Evolutionary conservation across 192 early-diverging fungal species (phyloP), one percentile per base, ranked within the genome.

Genomic region (Backusella circina): DNA sequence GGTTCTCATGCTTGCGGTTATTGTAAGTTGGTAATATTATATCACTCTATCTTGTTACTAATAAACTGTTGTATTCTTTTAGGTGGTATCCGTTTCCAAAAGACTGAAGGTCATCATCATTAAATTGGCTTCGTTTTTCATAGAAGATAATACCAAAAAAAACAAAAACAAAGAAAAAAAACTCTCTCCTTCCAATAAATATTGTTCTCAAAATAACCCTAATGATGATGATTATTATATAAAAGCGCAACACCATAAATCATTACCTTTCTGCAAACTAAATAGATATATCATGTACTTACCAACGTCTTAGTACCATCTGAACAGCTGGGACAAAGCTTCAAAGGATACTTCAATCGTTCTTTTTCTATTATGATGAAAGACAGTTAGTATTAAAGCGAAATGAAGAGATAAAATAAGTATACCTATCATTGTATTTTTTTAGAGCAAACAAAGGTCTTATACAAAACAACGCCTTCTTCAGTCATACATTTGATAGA

Each of bases 1-100:
- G 89, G 90, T 68, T 74, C 93, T 70, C 87, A 93, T 74, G 80
- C 91, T 67, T 96, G 95, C 76, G 89, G 91, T 75, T 93, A 93
- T 82, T 94, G 93, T 92, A 89, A 77, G 90, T 87, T 18, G 13
- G n/a, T 65, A 30, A 9, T 0, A 38, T 39, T 0, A 65, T 3
- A 16, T 2, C 3, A 7, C 72, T 76, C 21, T 12, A 8, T 5
- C 41, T 69, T 23, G 36, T 23, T 39, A 26, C n/a, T n/a, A 26
- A 33, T 70, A 54, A 12, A 54, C 26, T 75, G 9, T 36, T 69
- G 50, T 5, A 37, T 37, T 38, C 10, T 26, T 67, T 10, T 57
- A 75, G 74, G 74, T 54, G 70, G 76, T 38, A 77, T 77, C 61
- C 76, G 76, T 39, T 71, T 73, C 44, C 36, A 77, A 72, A 73